A percentile compares a stretch with the other conserved stretches of the same genome.
Conservation (phyloP, 169 alveolate species). For the Plasmodium gonderi region DNA sequence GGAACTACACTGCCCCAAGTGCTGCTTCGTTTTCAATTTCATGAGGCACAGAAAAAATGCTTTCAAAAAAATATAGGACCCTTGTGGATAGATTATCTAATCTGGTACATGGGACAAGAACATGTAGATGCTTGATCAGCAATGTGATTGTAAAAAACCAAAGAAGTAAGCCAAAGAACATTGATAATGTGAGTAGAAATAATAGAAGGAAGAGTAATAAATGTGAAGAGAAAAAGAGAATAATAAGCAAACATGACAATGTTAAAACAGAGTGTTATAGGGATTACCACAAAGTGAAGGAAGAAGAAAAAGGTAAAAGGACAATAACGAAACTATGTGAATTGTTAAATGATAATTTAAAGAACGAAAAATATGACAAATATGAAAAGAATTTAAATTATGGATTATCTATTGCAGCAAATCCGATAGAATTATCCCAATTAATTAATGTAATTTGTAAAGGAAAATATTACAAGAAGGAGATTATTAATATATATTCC, state of each 20-base stretch:
- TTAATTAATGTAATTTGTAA: constrained; percentile 51
- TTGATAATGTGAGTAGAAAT: constrained; percentile 20
- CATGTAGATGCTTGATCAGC: background rate
- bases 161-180: constrained; percentile 22
- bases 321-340: constrained; percentile 47
- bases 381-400: constrained; percentile 35
- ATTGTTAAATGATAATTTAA: constrained; percentile 14
- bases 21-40: too few relatives aligned
- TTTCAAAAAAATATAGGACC: constrained; percentile 14
- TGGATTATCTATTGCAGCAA: constrained; percentile 29
- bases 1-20: too few relatives aligned
- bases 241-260: background rate
- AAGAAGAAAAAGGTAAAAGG: background rate
- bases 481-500: constrained; percentile 1
- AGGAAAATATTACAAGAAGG: background rate
- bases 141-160: background rate
- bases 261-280: background rate
- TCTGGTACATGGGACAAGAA: background rate
- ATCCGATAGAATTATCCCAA: constrained; percentile 50
- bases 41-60: too few relatives aligned
- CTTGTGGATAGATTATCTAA: background rate
- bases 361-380: constrained; percentile 16
- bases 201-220: background rate
- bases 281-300: background rate
- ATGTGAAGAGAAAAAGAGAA: constrained; percentile 8